Evolutionary conservation across 306 rosid species (phyloP), one percentile per base, ranked within the genome.

Genomic region (Castanospermum australe): DNA sequence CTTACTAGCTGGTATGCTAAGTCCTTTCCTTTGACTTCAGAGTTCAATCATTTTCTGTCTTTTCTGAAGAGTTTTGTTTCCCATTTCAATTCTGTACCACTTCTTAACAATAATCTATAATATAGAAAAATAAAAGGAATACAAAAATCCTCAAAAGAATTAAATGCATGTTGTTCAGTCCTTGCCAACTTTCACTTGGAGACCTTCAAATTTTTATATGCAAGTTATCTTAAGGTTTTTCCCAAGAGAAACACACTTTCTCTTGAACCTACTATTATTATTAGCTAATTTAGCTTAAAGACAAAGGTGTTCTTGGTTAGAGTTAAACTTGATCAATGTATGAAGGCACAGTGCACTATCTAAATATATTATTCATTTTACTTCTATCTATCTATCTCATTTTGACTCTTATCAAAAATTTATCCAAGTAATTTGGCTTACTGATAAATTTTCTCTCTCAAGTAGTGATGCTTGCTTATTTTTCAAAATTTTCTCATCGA

Each of bases 1-100:
- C 24, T 68, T 75, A 52, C 18, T 73, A 30, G 68, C 73, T 78
- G 5, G 70, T 28, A 56, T 47, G 38, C 52, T 7, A 54, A 51
- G 22, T 52, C 47, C 20, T 47, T 61, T 70, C 12, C 41, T 32
- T 44, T 57, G 6, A 65, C 20, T 14, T 75, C 42, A 2, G 17
- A 65, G 65, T 25, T 57, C 64, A 59, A 12, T 18, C 48, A 71
- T 52, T 47, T 79, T 38, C 42, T 47, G 6, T 14, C 33, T 28
- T 25, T 20, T 67, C 48, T 6, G 60, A 48, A 5, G 11, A 18
- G 9, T 45, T 60, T 68, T 70, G 38, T 42, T 59, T 35, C 35
- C 44, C 42, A 66, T 25, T 47, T 47, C 32, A 78, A 28, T 22
- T 65, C 5, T 33, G 15, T 21, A 61, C 55, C 10, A 21, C 39